A percentile compares a stretch with the other conserved stretches of the same genome.
These are phyloP conservation scores for Monosporascus sp. DNA, from an alignment of 2,329 filamentous ascomycete genomes.

Conservation along the genomic window DNA sequence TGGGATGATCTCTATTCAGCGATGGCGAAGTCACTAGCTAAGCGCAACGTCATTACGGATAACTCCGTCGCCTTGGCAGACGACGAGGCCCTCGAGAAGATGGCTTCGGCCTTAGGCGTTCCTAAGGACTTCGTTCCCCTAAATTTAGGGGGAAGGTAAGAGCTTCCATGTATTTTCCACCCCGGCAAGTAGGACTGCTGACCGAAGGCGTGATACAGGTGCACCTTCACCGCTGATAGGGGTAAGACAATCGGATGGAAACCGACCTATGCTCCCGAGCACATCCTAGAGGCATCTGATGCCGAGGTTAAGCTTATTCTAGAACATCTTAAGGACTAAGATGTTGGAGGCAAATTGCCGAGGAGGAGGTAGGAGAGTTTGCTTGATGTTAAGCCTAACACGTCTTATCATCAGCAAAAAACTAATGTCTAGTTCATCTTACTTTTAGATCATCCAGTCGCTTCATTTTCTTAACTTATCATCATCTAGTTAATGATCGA, in stretches of 20 bases:
- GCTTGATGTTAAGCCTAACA: too few species aligned
- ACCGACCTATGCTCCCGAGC: conserved; percentile 33
- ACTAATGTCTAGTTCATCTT: too few species aligned
- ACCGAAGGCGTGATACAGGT: conserved; percentile 23
- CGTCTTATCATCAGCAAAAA: too few species aligned
- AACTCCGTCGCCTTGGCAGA: conserved; percentile 30
- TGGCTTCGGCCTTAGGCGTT: conserved; percentile 34
- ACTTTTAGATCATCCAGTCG: too few species aligned
- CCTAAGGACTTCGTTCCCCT: conserved; percentile 32
- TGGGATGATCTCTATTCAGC: conserved; percentile 47
- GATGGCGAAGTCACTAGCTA: conserved; percentile 36
- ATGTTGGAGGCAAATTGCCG: neutral
- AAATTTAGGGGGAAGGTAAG: conserved; percentile 38
- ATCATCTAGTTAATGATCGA: too few species aligned
- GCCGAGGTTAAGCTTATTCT: conserved; percentile 42
- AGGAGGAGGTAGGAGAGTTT: too few species aligned
- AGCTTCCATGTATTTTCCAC: neutral
- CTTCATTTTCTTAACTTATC: too few species aligned
- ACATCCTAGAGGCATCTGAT: conserved; percentile 41
- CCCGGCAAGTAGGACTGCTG: neutral
- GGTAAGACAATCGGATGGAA: conserved; percentile 40
- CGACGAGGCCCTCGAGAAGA: conserved; percentile 29
- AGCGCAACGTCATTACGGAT: conserved; percentile 33
- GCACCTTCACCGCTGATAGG: conserved; percentile 36
- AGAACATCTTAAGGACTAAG: conserved; percentile 8